Evolutionary conservation across 2,329 filamentous ascomycete genomes (phyloP), one percentile per base, ranked within the genome.

Genomic region (Hypocrella siamensis): DNA sequence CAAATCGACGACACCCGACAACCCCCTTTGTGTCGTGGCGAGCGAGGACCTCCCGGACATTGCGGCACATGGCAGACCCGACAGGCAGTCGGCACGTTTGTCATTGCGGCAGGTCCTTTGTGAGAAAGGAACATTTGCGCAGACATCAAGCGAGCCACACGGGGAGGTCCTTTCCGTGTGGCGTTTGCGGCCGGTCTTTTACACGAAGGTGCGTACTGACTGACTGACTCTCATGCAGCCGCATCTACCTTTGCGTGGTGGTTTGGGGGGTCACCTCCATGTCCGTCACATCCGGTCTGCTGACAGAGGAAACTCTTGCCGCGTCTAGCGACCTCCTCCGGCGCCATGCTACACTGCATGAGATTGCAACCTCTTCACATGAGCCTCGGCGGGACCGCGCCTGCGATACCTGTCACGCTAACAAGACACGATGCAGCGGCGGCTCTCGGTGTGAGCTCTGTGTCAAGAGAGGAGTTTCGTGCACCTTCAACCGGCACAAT

Each of bases 341-440:
- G 4, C 51, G 56, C n/a, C 56, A 58, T 34, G 37, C 53, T 11
- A 40, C 44, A 7, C 45, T 53, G 5, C 54, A 58, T 40, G 53
- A 52, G 29, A 43, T 40, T 25, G 43, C 46, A 2, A 37, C 45
- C 3, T 36, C 43, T 2, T 38, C 41, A 3, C 47, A 49, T 5
- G 48, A 52, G 18, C 43, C 46, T 5, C 48, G 58, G 28, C 50
- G 49, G 17, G 54, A 53, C 18, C 47, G 50, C 6, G 59, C 60
- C 8, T 63, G 60, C 30, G 49, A 60, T 38, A 47, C 53, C 6
- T 63, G 60, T 18, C 60, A 58, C 30, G 44, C 51, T n/a, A 60
- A 54, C 36, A 63, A 63, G 42, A 59, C 54, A 2, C 60, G 58
- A 36, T 63, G 60, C 31, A 52, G 58, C 35, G 60, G 60, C 2